Base-by-base conservation (phyloP, 441 rosid genomes). In the Theobroma grandiflorum region DNA sequence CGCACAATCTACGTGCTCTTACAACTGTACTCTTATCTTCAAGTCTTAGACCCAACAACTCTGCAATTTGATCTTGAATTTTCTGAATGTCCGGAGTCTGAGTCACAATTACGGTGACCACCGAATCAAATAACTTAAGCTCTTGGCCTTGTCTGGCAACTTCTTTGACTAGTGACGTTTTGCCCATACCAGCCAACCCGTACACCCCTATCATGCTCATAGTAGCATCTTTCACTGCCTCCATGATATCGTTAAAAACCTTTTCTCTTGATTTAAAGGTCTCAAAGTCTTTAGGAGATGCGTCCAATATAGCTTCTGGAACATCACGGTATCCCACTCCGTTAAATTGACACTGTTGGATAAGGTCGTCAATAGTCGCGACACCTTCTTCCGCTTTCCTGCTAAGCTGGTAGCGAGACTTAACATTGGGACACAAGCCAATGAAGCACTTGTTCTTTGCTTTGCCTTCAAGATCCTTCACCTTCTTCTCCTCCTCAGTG, bases 11-110 rank as follows among this genome's bases (percentile, higher is more conserved):
- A 78, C 7, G 61, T 14, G 63, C 76, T 72, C 50, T 72, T 53
- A 22, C 37, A 2, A 5, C 4, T 0, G 2, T 0, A 55, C n/a
- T 55, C 6, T 11, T 6, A 11, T 55, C 49, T 10, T 53, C 49
- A 2, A 72, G 7, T 8, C 37, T 37, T 16, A 72, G 6, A 9
- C 45, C 64, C 64, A 72, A 5, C 0, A 8, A 11, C 2, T 37
- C 63, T 53, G 64, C 76, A 37, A 72, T 18, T 53, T 45, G 49
- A 5, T 10, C 63, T 72, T 72, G 76, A 61, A 72, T 37, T n/a
- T 53, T 72, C 2, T 11, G 49, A 37, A 72, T 1, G 11, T 72
- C 18, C 37, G 64, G 64, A 0, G 22, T 37, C 6, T 20, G 47
- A 37, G 11, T 53, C 6, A 72, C 50, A 37, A 11, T 3, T 8